Conservation (phyloP, 129 eudicot species). For the Rutidosis leptorrhynchoides region DNA sequence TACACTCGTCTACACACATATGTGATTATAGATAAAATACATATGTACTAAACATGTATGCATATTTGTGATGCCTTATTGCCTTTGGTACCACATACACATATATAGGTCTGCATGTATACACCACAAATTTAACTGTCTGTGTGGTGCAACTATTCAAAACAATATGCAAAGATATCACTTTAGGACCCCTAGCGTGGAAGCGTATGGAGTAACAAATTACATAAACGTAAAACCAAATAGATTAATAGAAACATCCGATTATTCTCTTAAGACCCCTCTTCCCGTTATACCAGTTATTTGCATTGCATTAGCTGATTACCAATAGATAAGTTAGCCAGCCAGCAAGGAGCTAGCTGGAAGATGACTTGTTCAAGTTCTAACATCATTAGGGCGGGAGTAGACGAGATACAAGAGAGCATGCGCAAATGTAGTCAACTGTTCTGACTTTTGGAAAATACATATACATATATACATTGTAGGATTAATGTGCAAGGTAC, state of each 20-base stretch:
- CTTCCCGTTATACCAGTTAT: slow-evolving; percentile 8
- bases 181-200: background rate
- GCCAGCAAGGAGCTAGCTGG: slow-evolving; percentile 34
- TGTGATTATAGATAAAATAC: background rate
- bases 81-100: background rate
- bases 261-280: background rate
- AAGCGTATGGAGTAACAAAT: background rate
- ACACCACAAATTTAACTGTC: background rate
- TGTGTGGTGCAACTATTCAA: too few species aligned
- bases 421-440: slow-evolving; percentile 35
- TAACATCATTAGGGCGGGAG: slow-evolving; percentile 16
- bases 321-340: slow-evolving; percentile 27
- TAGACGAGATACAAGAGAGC: slow-evolving; percentile 32
- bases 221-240: background rate
- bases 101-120: background rate
- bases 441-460: slow-evolving; percentile 19
- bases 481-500: too few species aligned
- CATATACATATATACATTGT: too few species aligned
- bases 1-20: background rate
- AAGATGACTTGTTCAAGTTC: slow-evolving; percentile 34
- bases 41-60: background rate
- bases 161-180: background rate
- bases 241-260: background rate
- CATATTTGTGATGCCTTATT: background rate
- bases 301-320: slow-evolving; percentile 13